Conservation (phyloP, 2,329 filamentous ascomycete species). For the Pseudogymnoascus destructans region DNA sequence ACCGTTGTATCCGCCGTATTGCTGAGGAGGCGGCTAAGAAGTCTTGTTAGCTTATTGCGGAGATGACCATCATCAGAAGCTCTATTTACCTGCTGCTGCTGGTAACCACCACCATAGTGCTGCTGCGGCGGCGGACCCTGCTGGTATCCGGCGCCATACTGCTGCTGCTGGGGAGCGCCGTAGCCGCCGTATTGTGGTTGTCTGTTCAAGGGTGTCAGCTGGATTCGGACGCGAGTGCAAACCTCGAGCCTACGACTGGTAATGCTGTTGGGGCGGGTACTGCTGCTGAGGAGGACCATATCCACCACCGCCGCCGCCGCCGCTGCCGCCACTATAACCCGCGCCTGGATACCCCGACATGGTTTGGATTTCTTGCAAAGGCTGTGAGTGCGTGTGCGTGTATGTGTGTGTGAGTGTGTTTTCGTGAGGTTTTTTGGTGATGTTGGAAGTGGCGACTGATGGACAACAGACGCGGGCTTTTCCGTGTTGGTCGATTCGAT, state of each 20-base stretch:
- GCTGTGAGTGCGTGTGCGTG: neutral
- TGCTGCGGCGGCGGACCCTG: conserved; percentile 15
- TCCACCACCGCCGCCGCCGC: conserved; percentile 34
- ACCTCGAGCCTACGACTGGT: conserved; percentile 35
- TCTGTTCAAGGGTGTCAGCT: conserved; percentile 23
- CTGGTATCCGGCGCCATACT: conserved; percentile 22
- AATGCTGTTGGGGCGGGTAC: conserved; percentile 29
- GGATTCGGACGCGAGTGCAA: conserved; percentile 20
- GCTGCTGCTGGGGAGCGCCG: conserved; percentile 36
- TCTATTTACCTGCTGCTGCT: conserved; percentile 9
- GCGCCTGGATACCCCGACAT: conserved; percentile 53
- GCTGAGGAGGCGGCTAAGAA: conserved; percentile 32
- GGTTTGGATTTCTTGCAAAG: conserved; percentile 23
- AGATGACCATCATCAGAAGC: neutral
- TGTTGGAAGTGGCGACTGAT: neutral
- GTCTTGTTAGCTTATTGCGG: neutral
- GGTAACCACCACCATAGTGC: neutral
- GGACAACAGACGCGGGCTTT: neutral
- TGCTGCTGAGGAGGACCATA: conserved; percentile 33
- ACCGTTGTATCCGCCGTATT: conserved; percentile 31
- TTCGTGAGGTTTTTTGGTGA: neutral
- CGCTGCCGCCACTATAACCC: conserved; percentile 35
- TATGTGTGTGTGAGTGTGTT: neutral
- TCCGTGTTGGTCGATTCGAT: neutral
- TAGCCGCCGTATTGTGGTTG: conserved; percentile 34